phyloP scores from a whole-genome alignment of 768 basidiomycete genomes.

The Auriscalpium orientale region DNA sequence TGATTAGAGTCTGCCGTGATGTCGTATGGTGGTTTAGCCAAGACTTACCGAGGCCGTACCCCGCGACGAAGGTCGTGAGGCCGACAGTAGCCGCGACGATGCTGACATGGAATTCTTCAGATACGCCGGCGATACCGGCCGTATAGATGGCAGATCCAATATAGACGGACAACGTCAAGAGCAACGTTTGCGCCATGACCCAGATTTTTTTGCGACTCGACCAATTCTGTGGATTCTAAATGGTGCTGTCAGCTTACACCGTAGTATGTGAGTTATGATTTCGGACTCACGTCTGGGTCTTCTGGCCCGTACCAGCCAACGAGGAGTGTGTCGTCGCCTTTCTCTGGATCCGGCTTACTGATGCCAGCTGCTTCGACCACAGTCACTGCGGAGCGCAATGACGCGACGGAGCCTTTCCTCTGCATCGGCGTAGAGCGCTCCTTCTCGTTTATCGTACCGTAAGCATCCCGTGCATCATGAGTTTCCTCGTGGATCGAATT shows the following conservation, averaged over 20 bases:
- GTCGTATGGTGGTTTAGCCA: too few relatives aligned
- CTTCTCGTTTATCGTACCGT: not conserved
- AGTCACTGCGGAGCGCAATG: not conserved
- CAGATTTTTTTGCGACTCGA: conserved; percentile 21
- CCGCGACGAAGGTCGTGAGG: conserved; percentile 21
- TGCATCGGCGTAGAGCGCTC: not conserved
- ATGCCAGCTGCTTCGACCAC: not conserved
- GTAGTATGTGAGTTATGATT: not conserved
- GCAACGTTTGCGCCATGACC: conserved; percentile 24
- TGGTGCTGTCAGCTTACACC: not conserved
- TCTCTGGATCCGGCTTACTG: not conserved
- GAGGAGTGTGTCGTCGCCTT: conserved; percentile 12
- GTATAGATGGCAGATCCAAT: conserved; percentile 28
- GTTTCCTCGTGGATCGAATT: not conserved
- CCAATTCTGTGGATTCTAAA: conserved; percentile 21
- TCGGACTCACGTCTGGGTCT: conserved; percentile 10
- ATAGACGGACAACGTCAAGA: conserved; percentile 28
- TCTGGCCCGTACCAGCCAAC: conserved; percentile 21
- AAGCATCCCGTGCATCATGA: not conserved
- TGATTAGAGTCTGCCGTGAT: too few relatives aligned
- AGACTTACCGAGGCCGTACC: conserved; percentile 16
- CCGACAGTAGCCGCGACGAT: conserved; percentile 24
- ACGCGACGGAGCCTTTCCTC: not conserved
- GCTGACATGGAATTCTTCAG: conserved; percentile 21
- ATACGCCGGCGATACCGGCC: conserved; percentile 20